Evolutionary conservation across 345 rosid genomes (phyloP), one percentile per base, ranked within the genome.

Genomic region (Brassica nigra): DNA sequence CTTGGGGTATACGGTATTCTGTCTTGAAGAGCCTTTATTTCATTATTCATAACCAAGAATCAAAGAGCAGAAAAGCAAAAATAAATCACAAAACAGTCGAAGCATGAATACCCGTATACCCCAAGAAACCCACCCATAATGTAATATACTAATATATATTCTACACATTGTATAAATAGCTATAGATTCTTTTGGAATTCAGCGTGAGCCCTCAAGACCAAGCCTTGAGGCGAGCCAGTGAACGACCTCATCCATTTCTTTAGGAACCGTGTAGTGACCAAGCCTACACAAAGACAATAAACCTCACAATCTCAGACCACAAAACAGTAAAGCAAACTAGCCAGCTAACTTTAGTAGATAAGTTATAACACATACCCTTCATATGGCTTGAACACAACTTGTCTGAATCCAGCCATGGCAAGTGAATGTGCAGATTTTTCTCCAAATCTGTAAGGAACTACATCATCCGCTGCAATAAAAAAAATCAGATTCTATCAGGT

Each of bases 251-350:
- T 86, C 85, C 97, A 90, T 92, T 81, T 94, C 97, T 76, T 82
- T 87, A 2, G 97, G 97, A 16, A 89, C 88, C 5, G 98, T 92
- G 75, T 92, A 94, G 80, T 92, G 97, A 74, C 95, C 98, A 69
- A 92, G 88, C 82, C 98, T 94, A 88, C 81, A 83, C 68, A 61
- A 67, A 11, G 4, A 62, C 16, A 62, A 55, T 54, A 62, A 15
- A 37, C 49, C 36, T 55, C 27, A 39, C 37, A 66, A 42, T 57
- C 52, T 78, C 54, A 44, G 71, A 44, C 20, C 36, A 47, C 54
- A 37, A 42, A 44, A 62, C 37, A 31, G 28, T 59, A 16, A 29
- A 34, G 1, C 63, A 66, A 12, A 27, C 2, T 37, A 68, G 8
- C 30, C 15, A 11, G 30, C 5, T 2, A 49, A 67, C 20, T 76